Evolutionary conservation across 2,329 filamentous ascomycete species (phyloP).

Genomic region (Eutypella sp.): DNA sequence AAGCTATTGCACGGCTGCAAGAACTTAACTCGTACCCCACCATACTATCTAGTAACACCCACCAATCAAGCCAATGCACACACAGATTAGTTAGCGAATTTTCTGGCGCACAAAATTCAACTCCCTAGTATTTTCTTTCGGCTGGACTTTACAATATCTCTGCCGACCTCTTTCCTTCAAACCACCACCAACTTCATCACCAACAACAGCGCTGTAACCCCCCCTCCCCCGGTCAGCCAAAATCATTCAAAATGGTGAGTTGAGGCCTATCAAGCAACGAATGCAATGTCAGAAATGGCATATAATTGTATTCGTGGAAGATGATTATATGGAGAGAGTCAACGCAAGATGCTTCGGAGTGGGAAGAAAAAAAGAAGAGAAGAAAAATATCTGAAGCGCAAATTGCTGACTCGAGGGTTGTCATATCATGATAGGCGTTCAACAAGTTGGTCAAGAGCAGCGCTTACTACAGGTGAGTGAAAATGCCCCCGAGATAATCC

Average conservation of each 20-base stretch:
- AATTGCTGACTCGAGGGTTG: slow-evolving; percentile 96
- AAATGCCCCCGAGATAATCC: too few relatives aligned
- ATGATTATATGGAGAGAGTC: slow-evolving; percentile 58
- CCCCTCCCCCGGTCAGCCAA: slow-evolving; percentile 36
- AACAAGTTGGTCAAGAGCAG: slow-evolving; percentile 96
- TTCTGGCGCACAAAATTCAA: slow-evolving; percentile 32
- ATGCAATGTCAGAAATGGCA: slow-evolving; percentile 27
- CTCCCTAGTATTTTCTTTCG: slow-evolving; percentile 17
- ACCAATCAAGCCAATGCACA: background rate
- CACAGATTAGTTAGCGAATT: slow-evolving; percentile 32
- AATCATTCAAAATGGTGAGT: slow-evolving; percentile 69
- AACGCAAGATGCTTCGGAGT: slow-evolving; percentile 98
- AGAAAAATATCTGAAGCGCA: slow-evolving; percentile 87
- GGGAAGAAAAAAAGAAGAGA: slow-evolving; percentile 36
- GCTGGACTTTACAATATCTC: background rate
- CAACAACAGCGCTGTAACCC: slow-evolving; percentile 19
- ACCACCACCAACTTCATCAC: slow-evolving; percentile 4
- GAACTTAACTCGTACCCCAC: slow-evolving; percentile 34
- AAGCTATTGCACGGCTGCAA: background rate
- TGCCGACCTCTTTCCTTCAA: too few relatives aligned
- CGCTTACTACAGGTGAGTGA: slow-evolving; percentile 92
- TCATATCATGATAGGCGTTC: slow-evolving; percentile 68
- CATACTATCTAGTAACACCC: slow-evolving; percentile 6
- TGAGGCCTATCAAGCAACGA: slow-evolving; percentile 29
- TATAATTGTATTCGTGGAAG: slow-evolving; percentile 10